phyloP scores from a whole-genome alignment of 345 rosid species.

The Eucalyptus cloeziana region DNA sequence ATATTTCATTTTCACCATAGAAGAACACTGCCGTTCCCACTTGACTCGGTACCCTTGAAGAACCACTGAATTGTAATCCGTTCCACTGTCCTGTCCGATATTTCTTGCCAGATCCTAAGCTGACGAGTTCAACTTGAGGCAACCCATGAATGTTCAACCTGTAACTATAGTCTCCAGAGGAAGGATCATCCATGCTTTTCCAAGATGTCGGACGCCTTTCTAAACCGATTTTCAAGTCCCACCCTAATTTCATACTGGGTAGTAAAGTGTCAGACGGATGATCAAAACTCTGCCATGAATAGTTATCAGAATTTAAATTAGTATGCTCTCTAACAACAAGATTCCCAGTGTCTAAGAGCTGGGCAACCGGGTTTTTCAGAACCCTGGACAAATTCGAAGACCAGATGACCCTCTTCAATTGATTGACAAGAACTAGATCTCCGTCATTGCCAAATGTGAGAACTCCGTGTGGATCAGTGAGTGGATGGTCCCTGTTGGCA shows the following conservation, averaged over 20 bases:
- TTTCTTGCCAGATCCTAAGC: background rate
- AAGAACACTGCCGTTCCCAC: background rate
- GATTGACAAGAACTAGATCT: background rate
- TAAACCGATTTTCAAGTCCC: background rate
- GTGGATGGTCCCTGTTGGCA: conserved; percentile 24
- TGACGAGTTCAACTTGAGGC: background rate
- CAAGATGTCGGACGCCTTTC: conserved; percentile 8
- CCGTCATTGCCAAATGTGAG: conserved; percentile 1
- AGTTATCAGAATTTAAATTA: background rate
- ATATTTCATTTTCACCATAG: background rate
- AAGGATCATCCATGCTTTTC: conserved; percentile 11
- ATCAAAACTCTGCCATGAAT: conserved; percentile 26
- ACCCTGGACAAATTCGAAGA: conserved; percentile 2
- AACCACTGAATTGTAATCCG: conserved; percentile 15
- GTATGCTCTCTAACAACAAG: conserved; percentile 2
- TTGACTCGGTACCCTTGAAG: background rate
- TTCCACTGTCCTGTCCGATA: conserved; percentile 20
- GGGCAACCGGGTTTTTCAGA: background rate
- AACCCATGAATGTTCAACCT: background rate
- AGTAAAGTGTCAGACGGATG: conserved; percentile 13
- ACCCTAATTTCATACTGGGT: conserved; percentile 15
- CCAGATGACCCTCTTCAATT: background rate
- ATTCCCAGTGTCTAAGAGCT: conserved; percentile 21
- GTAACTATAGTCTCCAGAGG: conserved; percentile 4
- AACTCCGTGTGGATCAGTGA: background rate